Evolutionary conservation across 2,329 filamentous ascomycete genomes (phyloP).

Genomic region (Phialocephala sp.): DNA sequence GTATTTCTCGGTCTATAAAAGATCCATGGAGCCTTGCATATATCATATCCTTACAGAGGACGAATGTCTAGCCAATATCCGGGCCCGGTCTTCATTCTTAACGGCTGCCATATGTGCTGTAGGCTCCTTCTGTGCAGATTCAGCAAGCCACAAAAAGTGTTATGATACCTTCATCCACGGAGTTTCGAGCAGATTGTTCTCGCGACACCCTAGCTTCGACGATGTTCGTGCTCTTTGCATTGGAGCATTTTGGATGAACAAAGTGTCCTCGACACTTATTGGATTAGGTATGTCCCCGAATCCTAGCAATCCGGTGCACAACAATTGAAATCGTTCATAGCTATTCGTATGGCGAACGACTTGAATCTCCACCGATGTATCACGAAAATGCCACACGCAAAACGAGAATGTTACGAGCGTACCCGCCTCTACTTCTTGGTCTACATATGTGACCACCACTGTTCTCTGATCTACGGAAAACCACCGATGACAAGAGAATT

Average conservation of each 20-base stretch:
- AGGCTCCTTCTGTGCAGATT: background rate
- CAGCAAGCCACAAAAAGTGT: background rate
- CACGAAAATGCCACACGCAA: background rate
- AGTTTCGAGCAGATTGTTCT: background rate
- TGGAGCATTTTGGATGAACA: background rate
- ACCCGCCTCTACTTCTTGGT: background rate
- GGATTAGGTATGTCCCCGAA: background rate
- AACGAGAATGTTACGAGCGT: background rate
- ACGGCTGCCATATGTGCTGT: background rate
- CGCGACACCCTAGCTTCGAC: background rate
- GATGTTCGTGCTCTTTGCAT: constrained; percentile 2
- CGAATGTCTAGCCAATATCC: background rate
- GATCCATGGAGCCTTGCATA: background rate
- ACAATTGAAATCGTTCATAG: background rate
- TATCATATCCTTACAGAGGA: background rate
- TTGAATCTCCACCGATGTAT: background rate
- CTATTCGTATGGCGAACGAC: constrained; percentile 1
- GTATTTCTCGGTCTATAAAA: background rate
- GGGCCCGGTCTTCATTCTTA: background rate
- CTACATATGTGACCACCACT: background rate
- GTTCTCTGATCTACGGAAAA: background rate
- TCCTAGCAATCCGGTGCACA: background rate
- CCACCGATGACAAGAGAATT: background rate
- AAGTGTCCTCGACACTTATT: background rate
- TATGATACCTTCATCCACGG: background rate